These are phyloP conservation scores for Amoeboradix gromovi DNA, from an alignment of 371 early-diverging fungal genomes.

Conservation along the genomic window DNA sequence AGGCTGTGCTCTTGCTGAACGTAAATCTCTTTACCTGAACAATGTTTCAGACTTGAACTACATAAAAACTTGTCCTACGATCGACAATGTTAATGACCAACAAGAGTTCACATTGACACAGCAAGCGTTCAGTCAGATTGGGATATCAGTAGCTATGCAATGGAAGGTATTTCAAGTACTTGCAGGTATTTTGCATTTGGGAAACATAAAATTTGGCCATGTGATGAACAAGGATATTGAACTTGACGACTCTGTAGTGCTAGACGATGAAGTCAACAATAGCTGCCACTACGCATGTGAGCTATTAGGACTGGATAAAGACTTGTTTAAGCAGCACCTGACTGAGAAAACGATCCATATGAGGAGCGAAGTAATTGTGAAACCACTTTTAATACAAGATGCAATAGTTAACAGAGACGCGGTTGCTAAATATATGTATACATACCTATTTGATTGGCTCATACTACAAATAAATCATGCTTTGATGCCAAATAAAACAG, in stretches of 20 bases:
- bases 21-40: conserved; percentile 38
- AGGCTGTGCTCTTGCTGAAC: conserved; percentile 47
- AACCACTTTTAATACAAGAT: conserved; percentile 34
- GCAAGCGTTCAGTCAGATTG: conserved; percentile 5
- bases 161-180: conserved; percentile 39
- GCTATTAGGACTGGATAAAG: conserved; percentile 37
- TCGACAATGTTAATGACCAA: conserved; percentile 61
- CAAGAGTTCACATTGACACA: conserved; percentile 53
- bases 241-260: background rate
- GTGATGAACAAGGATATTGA: conserved; percentile 26
- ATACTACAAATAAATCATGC: conserved; percentile 40
- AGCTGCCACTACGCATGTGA: conserved; percentile 28
- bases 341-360: conserved; percentile 55
- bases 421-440: conserved; percentile 74
- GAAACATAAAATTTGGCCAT: conserved; percentile 43
- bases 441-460: conserved; percentile 71
- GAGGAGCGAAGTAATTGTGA: conserved; percentile 51
- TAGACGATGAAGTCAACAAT: conserved; percentile 11
- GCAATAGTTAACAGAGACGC: conserved; percentile 59
- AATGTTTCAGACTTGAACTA: conserved; percentile 51
- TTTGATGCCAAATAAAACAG: conserved; percentile 40
- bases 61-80: conserved; percentile 41
- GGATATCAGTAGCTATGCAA: conserved; percentile 1
- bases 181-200: conserved; percentile 66
- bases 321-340: conserved; percentile 61